Conservation (phyloP, 495 filamentous ascomycete species). For the Venustampulla echinocandica region DNA sequence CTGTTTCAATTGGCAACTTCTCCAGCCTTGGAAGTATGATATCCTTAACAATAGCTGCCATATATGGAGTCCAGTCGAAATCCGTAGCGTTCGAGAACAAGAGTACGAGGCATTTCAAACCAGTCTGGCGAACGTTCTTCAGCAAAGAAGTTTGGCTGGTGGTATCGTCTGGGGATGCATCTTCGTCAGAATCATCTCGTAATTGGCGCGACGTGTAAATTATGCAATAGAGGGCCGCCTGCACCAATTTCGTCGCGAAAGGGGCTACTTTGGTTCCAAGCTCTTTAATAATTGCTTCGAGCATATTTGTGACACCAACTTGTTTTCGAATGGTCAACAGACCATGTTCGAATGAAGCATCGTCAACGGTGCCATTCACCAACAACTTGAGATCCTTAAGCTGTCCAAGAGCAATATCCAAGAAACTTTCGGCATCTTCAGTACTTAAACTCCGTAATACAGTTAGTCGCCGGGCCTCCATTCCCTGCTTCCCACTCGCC, state of each 20-base stretch:
- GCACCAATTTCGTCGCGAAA: slow-evolving; percentile 54
- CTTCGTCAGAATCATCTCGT: slow-evolving; percentile 25
- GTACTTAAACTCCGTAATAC: slow-evolving; percentile 42
- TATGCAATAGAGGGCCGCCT: slow-evolving; percentile 71
- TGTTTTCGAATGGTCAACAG: slow-evolving; percentile 64
- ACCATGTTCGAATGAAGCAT: slow-evolving; percentile 41
- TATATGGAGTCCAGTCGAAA: slow-evolving; percentile 63
- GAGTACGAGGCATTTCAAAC: slow-evolving; percentile 68
- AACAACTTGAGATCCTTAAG: slow-evolving; percentile 51
- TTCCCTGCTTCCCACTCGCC: slow-evolving; percentile 47
- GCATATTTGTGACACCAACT: slow-evolving; percentile 80
- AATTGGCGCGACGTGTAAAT: slow-evolving; percentile 58
- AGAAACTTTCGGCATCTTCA: slow-evolving; percentile 64
- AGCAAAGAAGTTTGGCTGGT: slow-evolving; percentile 45
- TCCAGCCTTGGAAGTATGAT: slow-evolving; percentile 67
- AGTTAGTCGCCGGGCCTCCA: slow-evolving; percentile 54
- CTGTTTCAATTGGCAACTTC: slow-evolving; percentile 76
- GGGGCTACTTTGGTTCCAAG: slow-evolving; percentile 59
- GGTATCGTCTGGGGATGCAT: slow-evolving; percentile 35
- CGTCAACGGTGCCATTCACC: slow-evolving; percentile 39
- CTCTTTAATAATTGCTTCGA: slow-evolving; percentile 77
- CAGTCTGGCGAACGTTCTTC: slow-evolving; percentile 62
- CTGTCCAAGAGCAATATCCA: slow-evolving; percentile 71
- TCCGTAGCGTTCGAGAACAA: slow-evolving; percentile 61
- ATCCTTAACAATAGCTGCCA: slow-evolving; percentile 60